phyloP scores from a whole-genome alignment of 257 asterid genomes.

The Ballota nigra region DNA sequence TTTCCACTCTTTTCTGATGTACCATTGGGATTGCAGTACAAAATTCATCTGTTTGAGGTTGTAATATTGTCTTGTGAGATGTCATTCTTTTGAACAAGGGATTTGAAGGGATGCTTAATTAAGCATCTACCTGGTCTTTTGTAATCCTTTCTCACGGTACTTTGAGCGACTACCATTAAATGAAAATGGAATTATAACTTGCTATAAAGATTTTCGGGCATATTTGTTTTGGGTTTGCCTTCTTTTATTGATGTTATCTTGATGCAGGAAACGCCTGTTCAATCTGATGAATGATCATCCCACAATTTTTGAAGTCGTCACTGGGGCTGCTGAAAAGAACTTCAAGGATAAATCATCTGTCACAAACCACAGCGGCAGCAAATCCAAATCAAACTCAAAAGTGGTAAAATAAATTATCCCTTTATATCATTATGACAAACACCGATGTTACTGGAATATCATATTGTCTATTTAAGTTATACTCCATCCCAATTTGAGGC shows the following conservation, averaged over 20 bases:
- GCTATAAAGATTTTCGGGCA: conserved; percentile 9
- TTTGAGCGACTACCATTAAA: neutral
- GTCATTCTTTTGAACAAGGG: conserved; percentile 22
- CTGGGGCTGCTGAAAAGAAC: conserved; percentile 67
- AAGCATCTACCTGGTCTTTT: conserved; percentile 18
- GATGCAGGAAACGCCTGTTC: conserved; percentile 77
- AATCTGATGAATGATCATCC: conserved; percentile 79
- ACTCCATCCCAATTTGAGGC: neutral
- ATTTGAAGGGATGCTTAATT: conserved; percentile 20
- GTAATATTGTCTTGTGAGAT: conserved; percentile 25
- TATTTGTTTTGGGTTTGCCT: conserved; percentile 15
- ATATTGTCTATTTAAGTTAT: neutral
- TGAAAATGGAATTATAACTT: conserved; percentile 9
- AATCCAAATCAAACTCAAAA: conserved; percentile 62
- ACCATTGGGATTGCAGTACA: neutral
- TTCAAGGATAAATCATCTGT: conserved; percentile 61
- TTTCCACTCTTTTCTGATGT: neutral
- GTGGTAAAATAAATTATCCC: conserved; percentile 26
- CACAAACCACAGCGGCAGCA: conserved; percentile 55
- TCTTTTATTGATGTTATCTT: conserved; percentile 18
- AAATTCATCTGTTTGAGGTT: conserved; percentile 15
- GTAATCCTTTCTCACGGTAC: conserved; percentile 9
- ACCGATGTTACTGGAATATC: neutral
- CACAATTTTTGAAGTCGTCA: conserved; percentile 74
- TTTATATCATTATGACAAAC: neutral